Evolutionary conservation across 345 rosid genomes (phyloP).

Genomic region (Brassica nigra): DNA sequence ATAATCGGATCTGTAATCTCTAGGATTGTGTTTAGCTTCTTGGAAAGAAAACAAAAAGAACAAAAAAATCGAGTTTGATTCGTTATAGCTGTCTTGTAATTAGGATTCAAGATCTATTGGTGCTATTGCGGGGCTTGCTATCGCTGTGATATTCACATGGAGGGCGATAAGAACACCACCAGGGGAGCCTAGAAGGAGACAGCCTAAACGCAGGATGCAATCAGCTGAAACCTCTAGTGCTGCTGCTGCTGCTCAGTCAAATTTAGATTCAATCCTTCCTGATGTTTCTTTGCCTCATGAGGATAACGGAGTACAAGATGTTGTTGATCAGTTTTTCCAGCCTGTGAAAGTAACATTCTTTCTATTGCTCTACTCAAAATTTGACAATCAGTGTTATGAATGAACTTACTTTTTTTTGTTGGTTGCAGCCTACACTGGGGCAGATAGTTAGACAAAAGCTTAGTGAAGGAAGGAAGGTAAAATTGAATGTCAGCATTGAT

Average conservation of each 20-base stretch:
- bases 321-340: conserved; percentile 79
- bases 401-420: neutral
- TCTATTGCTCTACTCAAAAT: neutral
- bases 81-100: neutral
- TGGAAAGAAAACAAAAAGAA: neutral
- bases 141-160: conserved; percentile 86
- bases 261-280: conserved; percentile 49
- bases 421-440: conserved; percentile 69
- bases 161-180: conserved; percentile 68
- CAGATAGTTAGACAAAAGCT: conserved; percentile 84
- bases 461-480: conserved; percentile 92
- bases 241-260: conserved; percentile 45
- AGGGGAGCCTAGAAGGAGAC: conserved; percentile 64
- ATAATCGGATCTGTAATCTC: conserved; percentile 38
- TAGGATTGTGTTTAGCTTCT: neutral
- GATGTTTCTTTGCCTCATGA: conserved; percentile 54
- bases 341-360: conserved; percentile 59
- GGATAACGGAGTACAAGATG: conserved; percentile 66
- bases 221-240: conserved; percentile 49
- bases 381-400: neutral
- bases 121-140: conserved; percentile 94
- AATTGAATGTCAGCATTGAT: neutral
- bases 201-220: conserved; percentile 66
- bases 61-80: neutral
- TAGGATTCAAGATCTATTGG: conserved; percentile 93